Evolutionary conservation across 2,329 filamentous ascomycete species (phyloP).

Genomic region (Botrytis cinerea): DNA sequence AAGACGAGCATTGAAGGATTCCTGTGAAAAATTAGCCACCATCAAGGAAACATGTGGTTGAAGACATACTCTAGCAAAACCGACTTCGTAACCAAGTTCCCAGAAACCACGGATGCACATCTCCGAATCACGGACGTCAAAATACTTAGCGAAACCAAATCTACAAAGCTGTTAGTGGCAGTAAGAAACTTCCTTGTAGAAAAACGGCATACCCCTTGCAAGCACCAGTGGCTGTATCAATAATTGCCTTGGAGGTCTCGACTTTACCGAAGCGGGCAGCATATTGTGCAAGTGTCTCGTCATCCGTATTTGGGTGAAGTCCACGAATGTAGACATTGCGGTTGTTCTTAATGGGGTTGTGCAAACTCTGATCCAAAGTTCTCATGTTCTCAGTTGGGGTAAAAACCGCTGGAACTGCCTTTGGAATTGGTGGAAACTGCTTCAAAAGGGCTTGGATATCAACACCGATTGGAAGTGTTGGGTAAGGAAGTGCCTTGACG

Average conservation of each 20-base stretch:
- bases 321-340: slow-evolving; percentile 98
- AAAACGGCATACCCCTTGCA: slow-evolving; percentile 80
- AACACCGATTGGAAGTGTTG: slow-evolving; percentile 39
- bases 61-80: slow-evolving; percentile 79
- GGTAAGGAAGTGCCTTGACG: slow-evolving; percentile 39
- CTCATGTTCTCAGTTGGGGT: slow-evolving; percentile 83
- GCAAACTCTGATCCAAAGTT: slow-evolving; percentile 88
- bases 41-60: slow-evolving; percentile 21
- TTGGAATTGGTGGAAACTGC: slow-evolving; percentile 80
- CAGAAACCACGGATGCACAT: slow-evolving; percentile 96
- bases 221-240: slow-evolving; percentile 86
- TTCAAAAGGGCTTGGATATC: slow-evolving; percentile 65
- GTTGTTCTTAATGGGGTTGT: slow-evolving; percentile 88
- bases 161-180: slow-evolving; percentile 50
- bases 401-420: slow-evolving; percentile 85
- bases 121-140: slow-evolving; percentile 83
- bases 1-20: slow-evolving; percentile 97
- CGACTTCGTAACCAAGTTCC: slow-evolving; percentile 92
- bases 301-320: slow-evolving; percentile 90
- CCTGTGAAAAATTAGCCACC: slow-evolving; percentile 53
- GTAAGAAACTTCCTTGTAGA: background rate
- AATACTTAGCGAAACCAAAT: slow-evolving; percentile 97
- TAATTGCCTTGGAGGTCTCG: slow-evolving; percentile 97
- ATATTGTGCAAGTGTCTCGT: slow-evolving; percentile 81
- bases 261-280: slow-evolving; percentile 88